These are phyloP conservation scores for Quercus wislizeni DNA, from an alignment of 306 rosid species.

Conservation along the genomic window DNA sequence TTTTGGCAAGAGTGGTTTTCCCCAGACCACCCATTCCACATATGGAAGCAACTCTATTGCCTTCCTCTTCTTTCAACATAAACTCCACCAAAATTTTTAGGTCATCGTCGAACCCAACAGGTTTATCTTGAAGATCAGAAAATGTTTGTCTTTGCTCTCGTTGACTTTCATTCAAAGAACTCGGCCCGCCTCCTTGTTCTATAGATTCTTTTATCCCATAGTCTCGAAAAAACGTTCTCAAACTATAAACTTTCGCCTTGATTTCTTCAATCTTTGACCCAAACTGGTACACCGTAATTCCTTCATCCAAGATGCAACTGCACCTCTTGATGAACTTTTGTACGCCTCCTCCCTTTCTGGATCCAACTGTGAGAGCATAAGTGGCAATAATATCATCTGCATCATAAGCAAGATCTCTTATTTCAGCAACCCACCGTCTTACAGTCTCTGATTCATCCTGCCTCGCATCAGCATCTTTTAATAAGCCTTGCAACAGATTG, in stretches of 20 bases:
- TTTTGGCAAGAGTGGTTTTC: slow-evolving; percentile 25
- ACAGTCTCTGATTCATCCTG: background rate
- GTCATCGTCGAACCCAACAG: background rate
- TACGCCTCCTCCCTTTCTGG: no score
- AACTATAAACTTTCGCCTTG: slow-evolving; percentile 18
- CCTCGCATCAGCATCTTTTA: slow-evolving; percentile 31
- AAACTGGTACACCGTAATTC: no score
- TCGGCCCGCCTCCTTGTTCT: background rate
- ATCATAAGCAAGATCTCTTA: no score
- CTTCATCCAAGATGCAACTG: no score
- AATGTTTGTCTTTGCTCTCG: no score
- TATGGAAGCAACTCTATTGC: background rate
- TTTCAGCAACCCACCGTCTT: no score
- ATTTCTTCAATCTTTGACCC: slow-evolving; percentile 15
- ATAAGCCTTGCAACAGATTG: background rate
- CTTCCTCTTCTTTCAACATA: background rate
- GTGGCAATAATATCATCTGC: no score
- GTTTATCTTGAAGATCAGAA: background rate
- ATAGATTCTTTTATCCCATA: background rate
- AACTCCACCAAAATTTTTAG: background rate
- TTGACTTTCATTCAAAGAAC: accelerated
- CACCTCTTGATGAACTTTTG: no score
- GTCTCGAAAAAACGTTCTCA: background rate
- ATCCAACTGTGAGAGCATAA: no score
- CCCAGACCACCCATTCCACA: slow-evolving; percentile 28